Conservation (phyloP, 495 filamentous ascomycete genomes). For the Aspergillus sclerotioniger region DNA sequence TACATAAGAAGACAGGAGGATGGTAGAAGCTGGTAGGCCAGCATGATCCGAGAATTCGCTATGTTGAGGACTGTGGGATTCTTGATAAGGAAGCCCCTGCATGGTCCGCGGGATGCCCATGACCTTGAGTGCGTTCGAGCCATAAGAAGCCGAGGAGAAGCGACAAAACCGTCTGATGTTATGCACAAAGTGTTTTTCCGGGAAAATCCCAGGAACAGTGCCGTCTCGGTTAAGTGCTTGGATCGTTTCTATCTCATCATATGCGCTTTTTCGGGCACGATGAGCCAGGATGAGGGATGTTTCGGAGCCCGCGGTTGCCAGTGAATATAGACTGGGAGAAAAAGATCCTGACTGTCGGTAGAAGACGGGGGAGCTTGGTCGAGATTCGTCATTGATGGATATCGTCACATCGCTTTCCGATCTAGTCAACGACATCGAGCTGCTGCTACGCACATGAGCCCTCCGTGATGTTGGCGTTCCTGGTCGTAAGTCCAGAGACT, state of each 20-base stretch:
- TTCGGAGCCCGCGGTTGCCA: constrained; percentile 62
- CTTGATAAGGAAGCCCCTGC: constrained; percentile 34
- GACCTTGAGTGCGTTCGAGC: constrained; percentile 65
- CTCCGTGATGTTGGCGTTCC: constrained; percentile 46
- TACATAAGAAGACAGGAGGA: constrained; percentile 72
- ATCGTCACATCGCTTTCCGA: constrained; percentile 45
- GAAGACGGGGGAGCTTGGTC: constrained; percentile 31
- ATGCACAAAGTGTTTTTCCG: constrained; percentile 61
- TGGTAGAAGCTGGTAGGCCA: constrained; percentile 62
- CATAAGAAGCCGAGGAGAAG: constrained; percentile 76
- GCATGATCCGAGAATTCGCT: constrained; percentile 72
- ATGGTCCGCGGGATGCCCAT: constrained; percentile 60
- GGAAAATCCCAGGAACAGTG: constrained; percentile 62
- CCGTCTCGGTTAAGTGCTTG: constrained; percentile 56
- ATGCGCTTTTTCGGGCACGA: constrained; percentile 50
- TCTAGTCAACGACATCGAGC: constrained; percentile 45
- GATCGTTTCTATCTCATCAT: constrained; percentile 55
- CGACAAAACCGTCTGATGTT: constrained; percentile 75
- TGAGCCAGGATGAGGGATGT: constrained; percentile 62
- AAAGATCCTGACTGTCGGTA: constrained; percentile 36
- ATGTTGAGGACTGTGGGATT: constrained; percentile 60
- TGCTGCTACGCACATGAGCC: constrained; percentile 49
- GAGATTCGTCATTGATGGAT: constrained; percentile 30
- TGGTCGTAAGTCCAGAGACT: constrained; percentile 44
- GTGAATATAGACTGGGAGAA: constrained; percentile 67